phyloP scores from a whole-genome alignment of 2,329 filamentous ascomycete species.

The Botryotinia convoluta region DNA sequence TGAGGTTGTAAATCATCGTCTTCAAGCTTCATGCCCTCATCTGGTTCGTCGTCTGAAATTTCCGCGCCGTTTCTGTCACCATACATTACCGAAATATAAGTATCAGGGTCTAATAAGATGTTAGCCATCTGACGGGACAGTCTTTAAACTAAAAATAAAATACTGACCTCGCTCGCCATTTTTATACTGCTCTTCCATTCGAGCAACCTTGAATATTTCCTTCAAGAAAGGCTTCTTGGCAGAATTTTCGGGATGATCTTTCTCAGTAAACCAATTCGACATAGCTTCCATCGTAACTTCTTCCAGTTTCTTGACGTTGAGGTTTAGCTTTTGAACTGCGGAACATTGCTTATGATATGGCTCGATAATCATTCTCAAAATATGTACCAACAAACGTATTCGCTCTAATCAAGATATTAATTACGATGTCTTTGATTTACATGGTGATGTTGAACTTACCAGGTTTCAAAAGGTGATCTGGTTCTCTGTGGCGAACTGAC shows the following conservation, averaged over 20 bases:
- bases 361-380: constrained; percentile 52
- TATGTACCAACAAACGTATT: constrained; percentile 57
- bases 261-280: constrained; percentile 57
- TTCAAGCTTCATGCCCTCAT: constrained; percentile 27
- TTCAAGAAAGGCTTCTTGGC: constrained; percentile 55
- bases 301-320: constrained; percentile 52
- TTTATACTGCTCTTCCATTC: constrained; percentile 53
- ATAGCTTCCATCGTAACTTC: constrained; percentile 58
- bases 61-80: constrained; percentile 25
- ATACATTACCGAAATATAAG: constrained; percentile 28
- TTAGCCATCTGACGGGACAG: neutral
- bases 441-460: constrained; percentile 45
- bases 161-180: constrained; percentile 56
- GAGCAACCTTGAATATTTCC: constrained; percentile 62
- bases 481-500: constrained; percentile 66
- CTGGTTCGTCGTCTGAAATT: constrained; percentile 28
- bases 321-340: constrained; percentile 51
- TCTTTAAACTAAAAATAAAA: neutral
- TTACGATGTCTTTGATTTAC: neutral
- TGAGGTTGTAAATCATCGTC: constrained; percentile 30
- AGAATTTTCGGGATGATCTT: constrained; percentile 51
- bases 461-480: constrained; percentile 67
- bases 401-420: constrained; percentile 47
- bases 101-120: constrained; percentile 23
- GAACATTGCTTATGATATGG: constrained; percentile 40